These are phyloP conservation scores for Zostera marina DNA, from an alignment of 116 monocot species.

Conservation along the genomic window DNA sequence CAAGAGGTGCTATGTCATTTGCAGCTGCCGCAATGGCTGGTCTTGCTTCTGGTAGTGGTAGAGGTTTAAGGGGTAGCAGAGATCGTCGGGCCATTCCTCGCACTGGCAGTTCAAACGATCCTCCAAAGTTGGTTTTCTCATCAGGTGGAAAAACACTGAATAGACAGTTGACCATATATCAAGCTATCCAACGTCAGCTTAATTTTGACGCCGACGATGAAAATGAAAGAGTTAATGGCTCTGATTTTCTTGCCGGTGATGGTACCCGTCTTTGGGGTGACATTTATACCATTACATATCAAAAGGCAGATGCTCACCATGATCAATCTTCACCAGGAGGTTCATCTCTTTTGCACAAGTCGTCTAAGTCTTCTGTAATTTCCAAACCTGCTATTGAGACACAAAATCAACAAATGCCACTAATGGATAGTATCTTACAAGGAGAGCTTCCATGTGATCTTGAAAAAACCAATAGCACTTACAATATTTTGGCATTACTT, in stretches of 20 bases:
- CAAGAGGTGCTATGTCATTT: conserved; percentile 94
- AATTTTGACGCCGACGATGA: conserved; percentile 60
- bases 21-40: conserved; percentile 97
- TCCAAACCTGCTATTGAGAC: conserved; percentile 29
- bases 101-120: conserved; percentile 28
- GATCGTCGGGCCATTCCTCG: conserved; percentile 45
- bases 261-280: conserved; percentile 77
- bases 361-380: conserved; percentile 30
- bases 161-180: conserved; percentile 80
- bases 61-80: conserved; percentile 61
- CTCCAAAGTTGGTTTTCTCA: conserved; percentile 60
- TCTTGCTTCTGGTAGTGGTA: conserved; percentile 70
- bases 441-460: conserved; percentile 93
- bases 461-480: conserved; percentile 72
- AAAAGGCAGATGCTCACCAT: conserved; percentile 57
- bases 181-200: conserved; percentile 89
- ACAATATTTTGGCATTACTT: conserved; percentile 77
- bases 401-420: conserved; percentile 37
- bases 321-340: conserved; percentile 38
- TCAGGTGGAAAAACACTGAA: conserved; percentile 75
- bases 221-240: conserved; percentile 45
- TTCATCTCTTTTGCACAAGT: conserved; percentile 15
- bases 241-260: conserved; percentile 45
- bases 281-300: conserved; percentile 87
- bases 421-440: conserved; percentile 84